Evolutionary conservation across 257 asterid genomes (phyloP).

Genomic region (Galeopsis tetrahit): DNA sequence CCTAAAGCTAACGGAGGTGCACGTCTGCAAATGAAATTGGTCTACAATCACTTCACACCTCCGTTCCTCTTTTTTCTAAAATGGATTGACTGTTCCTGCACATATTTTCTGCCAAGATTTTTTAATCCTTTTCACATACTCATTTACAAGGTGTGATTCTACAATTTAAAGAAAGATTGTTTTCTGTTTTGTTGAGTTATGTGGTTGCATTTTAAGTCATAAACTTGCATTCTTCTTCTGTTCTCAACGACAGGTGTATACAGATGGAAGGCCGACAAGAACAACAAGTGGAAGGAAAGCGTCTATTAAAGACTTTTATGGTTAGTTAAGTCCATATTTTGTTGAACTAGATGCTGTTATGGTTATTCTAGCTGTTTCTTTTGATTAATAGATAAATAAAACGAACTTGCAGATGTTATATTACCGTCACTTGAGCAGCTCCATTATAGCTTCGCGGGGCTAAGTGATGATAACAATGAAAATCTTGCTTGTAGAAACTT

Average conservation of each 20-base stretch:
- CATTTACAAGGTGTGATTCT: conserved; percentile 63
- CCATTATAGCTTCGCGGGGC: conserved; percentile 60
- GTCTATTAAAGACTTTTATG: conserved; percentile 73
- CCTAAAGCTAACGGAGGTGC: conserved; percentile 82
- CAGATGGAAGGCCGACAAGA: conserved; percentile 72
- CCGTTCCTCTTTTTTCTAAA: conserved; percentile 64
- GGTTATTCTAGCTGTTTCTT: conserved; percentile 15
- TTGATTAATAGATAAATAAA: background rate
- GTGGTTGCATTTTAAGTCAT: background rate
- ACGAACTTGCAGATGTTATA: conserved; percentile 66
- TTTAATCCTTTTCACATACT: conserved; percentile 70
- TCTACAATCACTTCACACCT: conserved; percentile 71
- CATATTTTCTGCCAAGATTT: conserved; percentile 52
- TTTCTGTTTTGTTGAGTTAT: background rate
- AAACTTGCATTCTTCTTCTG: no score
- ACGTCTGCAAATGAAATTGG: conserved; percentile 81
- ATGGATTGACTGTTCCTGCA: conserved; percentile 82
- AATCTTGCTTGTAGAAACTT: conserved; percentile 34
- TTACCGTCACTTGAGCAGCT: conserved; percentile 83
- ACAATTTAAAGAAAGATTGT: background rate
- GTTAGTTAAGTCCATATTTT: conserved; percentile 40
- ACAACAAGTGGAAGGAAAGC: conserved; percentile 77
- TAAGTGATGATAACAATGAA: conserved; percentile 25
- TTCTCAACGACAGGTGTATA: conserved; percentile 56
- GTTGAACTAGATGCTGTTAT: no score